Base-by-base conservation (phyloP, 805 yeast genomes). In the Ogataea pignaliae region DNA sequence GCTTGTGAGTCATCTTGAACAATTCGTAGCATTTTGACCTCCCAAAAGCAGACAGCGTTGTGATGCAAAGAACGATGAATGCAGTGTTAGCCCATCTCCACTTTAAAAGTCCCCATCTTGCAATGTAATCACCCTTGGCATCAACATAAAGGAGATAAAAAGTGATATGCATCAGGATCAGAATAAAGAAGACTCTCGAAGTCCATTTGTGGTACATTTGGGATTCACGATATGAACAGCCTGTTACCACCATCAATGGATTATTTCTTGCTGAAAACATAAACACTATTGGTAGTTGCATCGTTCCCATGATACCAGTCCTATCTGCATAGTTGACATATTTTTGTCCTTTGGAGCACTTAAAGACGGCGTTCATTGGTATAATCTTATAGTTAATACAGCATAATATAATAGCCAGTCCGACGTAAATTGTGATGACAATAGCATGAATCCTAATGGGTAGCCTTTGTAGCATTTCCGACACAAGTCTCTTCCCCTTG, bases 71-170 rank as follows among this genome's bases (percentile, higher is more conserved):
- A 13, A 64, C 54, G 14, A 60, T 42, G 16, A 65, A 51, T 0
- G 71, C 71, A 3, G 66, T 50, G 41, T 71, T 64, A 5, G 79
- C 80, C 60, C 65, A 69, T 47, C 66, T 56, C 75, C 76, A 75
- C 47, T 70, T 70, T 4, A 54, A 36, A 6, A 68, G 48, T 6
- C 63, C 58, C 72, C 72, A 69, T 29, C 71, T 45, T 10, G 60
- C 59, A 38, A 54, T 50, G 43, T 65, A 67, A 47, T 67, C 70
- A 7, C 68, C 64, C 42, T 60, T 58, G 6, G 60, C 49, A 33
- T 58, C 49, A 2, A 73, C 68, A 51, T 60, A 71, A 5, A 54
- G 41, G n/a, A 65, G 52, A 51, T 73, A 75, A 17, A 69, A 60
- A 4, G 53, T 37, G 2, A 69, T 69, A 52, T 74, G 79, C 4